Conservation (phyloP, 768 basidiomycete species). For the Rhodosporidiobolus odoratus region DNA sequence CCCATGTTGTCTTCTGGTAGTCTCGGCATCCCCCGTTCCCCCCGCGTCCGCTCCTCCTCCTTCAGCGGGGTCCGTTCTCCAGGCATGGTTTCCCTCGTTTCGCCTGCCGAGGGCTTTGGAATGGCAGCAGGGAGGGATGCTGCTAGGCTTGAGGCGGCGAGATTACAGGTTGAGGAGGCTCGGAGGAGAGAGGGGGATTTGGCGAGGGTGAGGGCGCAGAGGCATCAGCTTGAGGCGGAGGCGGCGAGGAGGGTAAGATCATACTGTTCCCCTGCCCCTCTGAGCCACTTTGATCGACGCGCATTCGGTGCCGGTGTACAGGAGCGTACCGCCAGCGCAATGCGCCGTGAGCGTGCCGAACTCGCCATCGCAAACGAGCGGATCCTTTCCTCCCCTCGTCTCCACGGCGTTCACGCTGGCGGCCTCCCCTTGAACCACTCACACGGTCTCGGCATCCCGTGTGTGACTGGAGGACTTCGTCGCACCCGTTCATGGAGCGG, state of each 20-base stretch:
- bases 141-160: neutral
- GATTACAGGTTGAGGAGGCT: neutral
- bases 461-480: neutral
- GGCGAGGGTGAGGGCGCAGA: constrained; percentile 4
- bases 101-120: neutral
- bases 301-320: no score
- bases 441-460: neutral
- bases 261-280: neutral
- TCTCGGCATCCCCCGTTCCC: neutral
- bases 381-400: constrained; percentile 11
- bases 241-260: constrained; percentile 9
- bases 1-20: neutral
- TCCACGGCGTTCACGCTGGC: neutral
- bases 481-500: constrained; percentile 10
- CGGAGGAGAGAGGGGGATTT: neutral
- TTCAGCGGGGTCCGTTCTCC: neutral
- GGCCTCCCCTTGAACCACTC: neutral
- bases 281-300: no score
- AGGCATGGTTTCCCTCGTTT: no score
- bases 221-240: neutral
- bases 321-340: neutral
- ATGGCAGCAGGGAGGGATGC: neutral
- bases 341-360: neutral
- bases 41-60: constrained; percentile 6
- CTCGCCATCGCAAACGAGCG: constrained; percentile 10